These are phyloP conservation scores for Pichia heedii DNA, from an alignment of 805 yeast genomes.

Conservation along the genomic window DNA sequence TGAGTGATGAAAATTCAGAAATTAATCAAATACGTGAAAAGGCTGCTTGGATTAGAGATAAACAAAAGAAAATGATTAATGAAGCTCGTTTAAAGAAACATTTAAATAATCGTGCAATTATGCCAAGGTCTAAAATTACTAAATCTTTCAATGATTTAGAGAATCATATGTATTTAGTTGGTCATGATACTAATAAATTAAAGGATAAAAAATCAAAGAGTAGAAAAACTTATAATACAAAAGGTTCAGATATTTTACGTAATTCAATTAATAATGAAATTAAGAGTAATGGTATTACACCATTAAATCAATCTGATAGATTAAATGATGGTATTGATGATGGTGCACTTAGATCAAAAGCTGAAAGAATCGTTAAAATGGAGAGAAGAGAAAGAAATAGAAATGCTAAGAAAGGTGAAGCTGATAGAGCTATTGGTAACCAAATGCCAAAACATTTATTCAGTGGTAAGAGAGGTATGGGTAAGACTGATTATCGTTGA, in stretches of 20 bases:
- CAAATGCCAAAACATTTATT: conserved; percentile 88
- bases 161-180: conserved; percentile 79
- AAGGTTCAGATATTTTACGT: conserved; percentile 78
- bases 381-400: conserved; percentile 93
- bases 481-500: conserved; percentile 78
- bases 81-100: conserved; percentile 84
- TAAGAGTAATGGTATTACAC: conserved; percentile 22
- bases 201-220: conserved; percentile 29
- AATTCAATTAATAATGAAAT: conserved; percentile 10
- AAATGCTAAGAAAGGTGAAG: conserved; percentile 89
- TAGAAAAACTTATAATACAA: conserved; percentile 25
- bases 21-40: conserved; percentile 65
- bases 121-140: conserved; percentile 84
- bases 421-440: conserved; percentile 83
- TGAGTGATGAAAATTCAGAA: conserved; percentile 53
- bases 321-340: conserved; percentile 80
- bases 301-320: conserved; percentile 62
- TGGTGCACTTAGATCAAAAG: conserved; percentile 71
- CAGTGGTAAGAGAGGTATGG: conserved; percentile 94
- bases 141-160: conserved; percentile 76
- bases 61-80: conserved; percentile 87
- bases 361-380: conserved; percentile 78
- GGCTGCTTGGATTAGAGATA: conserved; percentile 92
- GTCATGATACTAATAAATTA: conserved; percentile 73
- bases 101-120: conserved; percentile 73